Evolutionary conservation across 352 stramenopile genomes (phyloP).

Genomic region (Phytophthora rubi): DNA sequence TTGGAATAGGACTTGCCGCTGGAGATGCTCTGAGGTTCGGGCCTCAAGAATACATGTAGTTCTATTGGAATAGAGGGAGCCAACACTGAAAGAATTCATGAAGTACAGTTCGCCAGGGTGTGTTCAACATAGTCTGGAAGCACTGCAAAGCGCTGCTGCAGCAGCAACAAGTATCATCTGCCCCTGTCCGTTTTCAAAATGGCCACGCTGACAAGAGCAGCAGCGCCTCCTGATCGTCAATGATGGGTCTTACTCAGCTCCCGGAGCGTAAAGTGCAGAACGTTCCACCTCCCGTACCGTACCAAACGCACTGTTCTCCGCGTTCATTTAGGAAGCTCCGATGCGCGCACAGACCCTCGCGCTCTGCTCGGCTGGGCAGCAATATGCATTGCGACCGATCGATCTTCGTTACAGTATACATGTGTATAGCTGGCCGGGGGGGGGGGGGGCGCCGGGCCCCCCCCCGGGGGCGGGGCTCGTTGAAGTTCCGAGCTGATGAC

Average conservation of each 20-base stretch:
- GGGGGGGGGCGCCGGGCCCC: no score
- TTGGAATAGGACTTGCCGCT: no score
- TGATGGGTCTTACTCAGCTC: background rate
- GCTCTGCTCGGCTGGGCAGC: conserved; percentile 7
- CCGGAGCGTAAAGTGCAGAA: background rate
- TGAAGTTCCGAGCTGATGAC: conserved; percentile 30
- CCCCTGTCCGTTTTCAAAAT: conserved; percentile 3
- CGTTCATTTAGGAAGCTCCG: conserved; percentile 4
- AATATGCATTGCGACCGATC: conserved; percentile 6
- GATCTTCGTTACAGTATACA: no score
- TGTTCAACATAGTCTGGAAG: no score
- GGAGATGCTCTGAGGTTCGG: background rate
- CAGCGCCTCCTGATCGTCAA: conserved; percentile 5
- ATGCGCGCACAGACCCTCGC: background rate
- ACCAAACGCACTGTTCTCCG: background rate
- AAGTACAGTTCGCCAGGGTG: no score
- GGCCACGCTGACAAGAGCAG: background rate
- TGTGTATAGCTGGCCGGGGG: no score
- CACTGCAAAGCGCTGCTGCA: background rate
- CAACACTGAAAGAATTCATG: no score
- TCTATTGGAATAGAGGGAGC: background rate
- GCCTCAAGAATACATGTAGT: background rate
- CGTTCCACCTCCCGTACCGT: conserved; percentile 9
- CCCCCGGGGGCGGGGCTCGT: background rate
- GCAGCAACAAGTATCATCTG: conserved; percentile 5